Conservation (phyloP, 108 stramenopile species). For the Nitzschia sp. region DNA sequence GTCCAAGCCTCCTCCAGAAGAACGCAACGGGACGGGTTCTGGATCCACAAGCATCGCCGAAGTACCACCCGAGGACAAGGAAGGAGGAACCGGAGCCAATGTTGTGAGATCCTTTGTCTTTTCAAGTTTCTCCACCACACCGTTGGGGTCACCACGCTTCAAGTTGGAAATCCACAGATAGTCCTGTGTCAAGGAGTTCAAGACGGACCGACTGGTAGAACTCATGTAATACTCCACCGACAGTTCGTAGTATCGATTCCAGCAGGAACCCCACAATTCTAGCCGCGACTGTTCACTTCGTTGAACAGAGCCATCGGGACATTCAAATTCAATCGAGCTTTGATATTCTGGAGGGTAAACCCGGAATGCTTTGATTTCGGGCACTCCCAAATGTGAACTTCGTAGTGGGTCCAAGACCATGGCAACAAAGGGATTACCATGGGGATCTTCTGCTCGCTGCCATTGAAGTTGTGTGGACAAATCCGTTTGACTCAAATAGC, state of each 20-base stretch:
- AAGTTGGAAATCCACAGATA: conserved; percentile 89
- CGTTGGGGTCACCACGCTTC: conserved; percentile 11
- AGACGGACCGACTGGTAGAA: conserved; percentile 54
- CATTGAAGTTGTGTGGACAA: conserved; percentile 92
- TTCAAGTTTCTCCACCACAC: conserved; percentile 4
- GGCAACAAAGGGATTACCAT: conserved; percentile 96
- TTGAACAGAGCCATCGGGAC: conserved; percentile 87
- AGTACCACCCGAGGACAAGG: background rate
- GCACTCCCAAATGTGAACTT: conserved; percentile 55
- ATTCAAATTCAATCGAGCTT: conserved; percentile 57
- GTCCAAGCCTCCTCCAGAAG: background rate
- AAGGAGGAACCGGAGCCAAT: background rate
- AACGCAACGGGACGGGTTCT: background rate
- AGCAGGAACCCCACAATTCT: conserved; percentile 95
- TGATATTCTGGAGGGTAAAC: conserved; percentile 93
- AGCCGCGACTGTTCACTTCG: conserved; percentile 66
- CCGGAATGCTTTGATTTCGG: conserved; percentile 95
- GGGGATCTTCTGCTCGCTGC: conserved; percentile 95
- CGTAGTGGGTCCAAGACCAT: conserved; percentile 93
- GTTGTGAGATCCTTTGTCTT: background rate
- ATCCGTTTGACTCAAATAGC: conserved; percentile 94
- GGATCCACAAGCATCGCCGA: background rate
- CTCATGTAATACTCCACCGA: conserved; percentile 87
- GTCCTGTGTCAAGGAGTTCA: conserved; percentile 77
- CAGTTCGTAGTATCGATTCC: conserved; percentile 92